These are phyloP conservation scores for Cynara cardunculus DNA, from an alignment of 129 eudicot species.

Conservation along the genomic window DNA sequence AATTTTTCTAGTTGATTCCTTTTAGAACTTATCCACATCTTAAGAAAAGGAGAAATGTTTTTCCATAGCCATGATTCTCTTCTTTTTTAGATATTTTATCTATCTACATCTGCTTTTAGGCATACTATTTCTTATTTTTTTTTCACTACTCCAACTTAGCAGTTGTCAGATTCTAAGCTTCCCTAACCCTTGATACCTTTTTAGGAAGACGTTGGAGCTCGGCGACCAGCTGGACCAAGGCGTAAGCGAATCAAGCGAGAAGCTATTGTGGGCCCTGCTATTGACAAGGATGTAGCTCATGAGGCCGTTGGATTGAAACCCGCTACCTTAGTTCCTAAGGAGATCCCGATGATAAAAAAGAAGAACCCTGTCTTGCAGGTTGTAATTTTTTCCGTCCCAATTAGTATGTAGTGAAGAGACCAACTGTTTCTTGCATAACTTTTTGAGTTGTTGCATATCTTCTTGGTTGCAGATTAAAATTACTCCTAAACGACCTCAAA, in stretches of 20 bases:
- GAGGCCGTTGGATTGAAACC: slow-evolving; percentile 91
- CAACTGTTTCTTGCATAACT: neutral
- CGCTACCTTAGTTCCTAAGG: slow-evolving; percentile 78
- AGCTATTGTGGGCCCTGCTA: slow-evolving; percentile 88
- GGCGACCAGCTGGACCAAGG: slow-evolving; percentile 18
- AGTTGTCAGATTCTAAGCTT: neutral
- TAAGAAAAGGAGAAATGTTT: neutral
- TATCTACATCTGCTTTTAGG: too few species aligned
- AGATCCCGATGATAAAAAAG: slow-evolving; percentile 82
- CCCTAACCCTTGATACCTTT: slow-evolving; percentile 5
- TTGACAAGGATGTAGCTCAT: slow-evolving; percentile 80
- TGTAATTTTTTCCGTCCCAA: neutral
- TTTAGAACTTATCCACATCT: too few species aligned
- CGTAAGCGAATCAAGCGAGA: slow-evolving; percentile 64
- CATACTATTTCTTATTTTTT: too few species aligned
- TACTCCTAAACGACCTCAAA: slow-evolving; percentile 52
- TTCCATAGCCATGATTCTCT: neutral
- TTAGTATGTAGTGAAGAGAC: neutral
- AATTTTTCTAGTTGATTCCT: too few species aligned
- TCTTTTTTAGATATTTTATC: neutral
- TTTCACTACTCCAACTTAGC: too few species aligned
- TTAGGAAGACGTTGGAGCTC: slow-evolving; percentile 46
- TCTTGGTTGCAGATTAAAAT: slow-evolving; percentile 63
- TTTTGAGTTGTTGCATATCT: neutral
- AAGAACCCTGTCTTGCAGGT: slow-evolving; percentile 88